Evolutionary conservation across 306 rosid species (phyloP).

Genomic region (Dryas octopetala): DNA sequence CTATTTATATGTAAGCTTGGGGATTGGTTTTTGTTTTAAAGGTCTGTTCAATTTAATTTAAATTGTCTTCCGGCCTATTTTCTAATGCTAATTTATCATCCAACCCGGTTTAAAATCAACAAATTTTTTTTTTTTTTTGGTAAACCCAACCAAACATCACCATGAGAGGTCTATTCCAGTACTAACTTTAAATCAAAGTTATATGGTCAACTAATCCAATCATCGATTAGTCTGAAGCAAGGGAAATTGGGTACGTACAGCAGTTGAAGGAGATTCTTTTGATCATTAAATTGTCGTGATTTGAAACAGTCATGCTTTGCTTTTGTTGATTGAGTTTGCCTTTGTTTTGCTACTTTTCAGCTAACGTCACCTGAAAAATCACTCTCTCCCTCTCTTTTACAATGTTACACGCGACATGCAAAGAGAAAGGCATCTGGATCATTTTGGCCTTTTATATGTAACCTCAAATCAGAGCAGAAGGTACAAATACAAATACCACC

Average conservation of each 20-base stretch:
- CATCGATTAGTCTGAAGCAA: background rate
- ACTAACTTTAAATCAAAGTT: too few species aligned
- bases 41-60: too few species aligned
- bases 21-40: too few species aligned
- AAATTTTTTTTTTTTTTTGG: too few species aligned
- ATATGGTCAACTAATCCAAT: background rate
- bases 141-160: too few species aligned
- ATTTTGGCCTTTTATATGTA: background rate
- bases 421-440: too few species aligned
- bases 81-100: too few species aligned
- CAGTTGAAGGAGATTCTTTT: background rate
- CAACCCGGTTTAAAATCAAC: too few species aligned
- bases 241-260: background rate
- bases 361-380: background rate
- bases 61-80: too few species aligned
- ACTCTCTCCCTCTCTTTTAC: slow-evolving; percentile 19
- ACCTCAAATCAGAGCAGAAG: background rate
- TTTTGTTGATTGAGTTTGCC: background rate
- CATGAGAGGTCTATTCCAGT: too few species aligned
- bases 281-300: slow-evolving; percentile 9
- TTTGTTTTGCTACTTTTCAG: background rate
- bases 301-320: background rate
- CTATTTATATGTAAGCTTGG: too few species aligned
- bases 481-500: background rate
- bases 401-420: too few species aligned